phyloP scores from a whole-genome alignment of 371 early-diverging fungal species.

The Entomophthora muscae region DNA sequence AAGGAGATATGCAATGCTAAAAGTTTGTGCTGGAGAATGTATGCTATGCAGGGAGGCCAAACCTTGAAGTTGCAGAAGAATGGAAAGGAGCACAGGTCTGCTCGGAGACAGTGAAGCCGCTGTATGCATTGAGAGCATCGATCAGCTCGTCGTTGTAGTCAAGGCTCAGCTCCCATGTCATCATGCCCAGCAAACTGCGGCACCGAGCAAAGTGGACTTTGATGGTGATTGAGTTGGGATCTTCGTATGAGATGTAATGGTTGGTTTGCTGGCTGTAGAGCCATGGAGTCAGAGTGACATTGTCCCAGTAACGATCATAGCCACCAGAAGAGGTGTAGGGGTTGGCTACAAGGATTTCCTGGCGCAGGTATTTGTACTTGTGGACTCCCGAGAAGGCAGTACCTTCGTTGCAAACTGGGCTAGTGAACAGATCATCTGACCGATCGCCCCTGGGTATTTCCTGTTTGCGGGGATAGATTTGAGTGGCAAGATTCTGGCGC shows the following conservation, averaged over 20 bases:
- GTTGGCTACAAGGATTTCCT: conserved; percentile 30
- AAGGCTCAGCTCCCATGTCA: conserved; percentile 32
- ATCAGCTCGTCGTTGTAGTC: conserved; percentile 33
- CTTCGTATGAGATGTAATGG: conserved; percentile 42
- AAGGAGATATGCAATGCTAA: too few relatives aligned
- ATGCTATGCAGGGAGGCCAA: too few relatives aligned
- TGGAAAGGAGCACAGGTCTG: too few relatives aligned
- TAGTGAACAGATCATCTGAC: conserved; percentile 11
- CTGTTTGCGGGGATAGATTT: too few relatives aligned
- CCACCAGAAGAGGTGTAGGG: conserved; percentile 20
- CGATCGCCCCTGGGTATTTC: neutral
- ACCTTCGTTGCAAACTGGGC: conserved; percentile 15
- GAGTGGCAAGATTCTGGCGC: conserved; percentile 2
- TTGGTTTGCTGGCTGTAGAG: conserved; percentile 30
- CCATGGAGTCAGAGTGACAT: conserved; percentile 45
- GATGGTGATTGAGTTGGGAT: conserved; percentile 28
- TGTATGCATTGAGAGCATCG: conserved; percentile 10
- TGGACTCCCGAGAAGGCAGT: conserved; percentile 39
- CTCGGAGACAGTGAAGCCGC: too few relatives aligned
- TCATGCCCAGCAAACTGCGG: conserved; percentile 33
- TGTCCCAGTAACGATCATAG: conserved; percentile 35
- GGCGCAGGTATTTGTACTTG: conserved; percentile 42
- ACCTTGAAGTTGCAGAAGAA: too few relatives aligned
- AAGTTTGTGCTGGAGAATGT: too few relatives aligned
- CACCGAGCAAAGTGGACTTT: conserved; percentile 34